Evolutionary conservation across 1,284 basidiomycete species (phyloP).

Genomic region (Cutaneotrichosporon spelunceum): DNA sequence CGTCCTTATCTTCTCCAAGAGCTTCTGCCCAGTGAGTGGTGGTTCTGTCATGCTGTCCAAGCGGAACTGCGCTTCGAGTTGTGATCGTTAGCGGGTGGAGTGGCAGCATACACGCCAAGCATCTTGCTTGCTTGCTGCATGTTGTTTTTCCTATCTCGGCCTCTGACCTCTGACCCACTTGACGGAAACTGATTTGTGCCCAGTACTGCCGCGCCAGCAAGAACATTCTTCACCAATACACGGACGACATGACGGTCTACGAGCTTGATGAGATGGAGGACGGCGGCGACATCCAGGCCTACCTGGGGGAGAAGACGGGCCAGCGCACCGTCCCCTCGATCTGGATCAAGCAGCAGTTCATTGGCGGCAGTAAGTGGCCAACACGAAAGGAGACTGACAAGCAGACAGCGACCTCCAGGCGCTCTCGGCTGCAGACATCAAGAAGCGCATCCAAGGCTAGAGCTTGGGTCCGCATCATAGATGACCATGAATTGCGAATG

Average conservation of each 20-base stretch:
- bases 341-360: conserved; percentile 49
- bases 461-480: not conserved
- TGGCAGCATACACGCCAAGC: not conserved
- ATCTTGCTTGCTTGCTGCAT: not conserved
- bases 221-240: conserved; percentile 34
- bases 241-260: conserved; percentile 40
- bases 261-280: conserved; percentile 50
- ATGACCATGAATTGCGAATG: not conserved
- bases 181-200: not conserved
- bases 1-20: conserved; percentile 50
- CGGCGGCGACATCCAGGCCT: conserved; percentile 49
- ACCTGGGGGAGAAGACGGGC: conserved; percentile 46
- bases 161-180: not conserved
- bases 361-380: conserved; percentile 43
- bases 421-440: conserved; percentile 39
- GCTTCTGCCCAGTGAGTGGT: conserved; percentile 50
- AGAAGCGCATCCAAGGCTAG: conserved; percentile 35
- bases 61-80: too few species aligned
- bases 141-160: not conserved
- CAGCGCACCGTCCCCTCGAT: conserved; percentile 51
- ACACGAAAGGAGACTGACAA: not conserved
- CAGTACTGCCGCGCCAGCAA: conserved; percentile 50
- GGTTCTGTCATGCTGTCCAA: too few species aligned
- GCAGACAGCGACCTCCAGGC: conserved; percentile 39
- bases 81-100: too few species aligned